phyloP scores from a whole-genome alignment of 805 yeast species.

The Cyberlindnera maritima region DNA sequence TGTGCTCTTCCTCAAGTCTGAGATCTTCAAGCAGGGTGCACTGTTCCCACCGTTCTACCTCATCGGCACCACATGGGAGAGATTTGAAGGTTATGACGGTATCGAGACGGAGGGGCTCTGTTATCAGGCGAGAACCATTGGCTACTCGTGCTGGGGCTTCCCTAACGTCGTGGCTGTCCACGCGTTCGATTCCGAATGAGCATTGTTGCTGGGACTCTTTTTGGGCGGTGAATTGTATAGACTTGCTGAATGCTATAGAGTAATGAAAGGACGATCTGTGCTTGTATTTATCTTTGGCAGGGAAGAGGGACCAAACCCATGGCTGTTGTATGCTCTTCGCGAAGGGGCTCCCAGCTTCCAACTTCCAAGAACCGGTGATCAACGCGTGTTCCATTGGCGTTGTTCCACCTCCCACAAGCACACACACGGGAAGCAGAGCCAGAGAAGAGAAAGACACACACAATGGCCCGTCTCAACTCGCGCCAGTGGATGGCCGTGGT shows the following conservation, averaged over 20 bases:
- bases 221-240: background rate
- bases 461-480: slow-evolving; percentile 10
- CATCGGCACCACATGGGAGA: slow-evolving; percentile 43
- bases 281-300: too few relatives aligned
- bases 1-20: slow-evolving; percentile 41
- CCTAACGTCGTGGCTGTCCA: slow-evolving; percentile 46
- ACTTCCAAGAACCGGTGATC: too few relatives aligned
- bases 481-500: slow-evolving; percentile 12
- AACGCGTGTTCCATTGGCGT: too few relatives aligned
- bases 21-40: slow-evolving; percentile 44
- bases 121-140: slow-evolving; percentile 42
- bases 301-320: background rate
- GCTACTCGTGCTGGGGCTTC: slow-evolving; percentile 48
- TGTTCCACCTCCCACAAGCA: background rate
- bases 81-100: slow-evolving; percentile 50
- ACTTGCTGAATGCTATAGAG: too few relatives aligned
- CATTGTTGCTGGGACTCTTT: background rate
- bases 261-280: too few relatives aligned
- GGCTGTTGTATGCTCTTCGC: background rate
- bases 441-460: background rate
- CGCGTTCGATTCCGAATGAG: slow-evolving; percentile 13
- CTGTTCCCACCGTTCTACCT: slow-evolving; percentile 44
- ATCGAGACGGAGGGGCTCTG: slow-evolving; percentile 55
- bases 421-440: background rate
- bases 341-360: too few relatives aligned